Evolutionary conservation across 768 basidiomycete genomes (phyloP).

Genomic region (Exsudoporus frostii): DNA sequence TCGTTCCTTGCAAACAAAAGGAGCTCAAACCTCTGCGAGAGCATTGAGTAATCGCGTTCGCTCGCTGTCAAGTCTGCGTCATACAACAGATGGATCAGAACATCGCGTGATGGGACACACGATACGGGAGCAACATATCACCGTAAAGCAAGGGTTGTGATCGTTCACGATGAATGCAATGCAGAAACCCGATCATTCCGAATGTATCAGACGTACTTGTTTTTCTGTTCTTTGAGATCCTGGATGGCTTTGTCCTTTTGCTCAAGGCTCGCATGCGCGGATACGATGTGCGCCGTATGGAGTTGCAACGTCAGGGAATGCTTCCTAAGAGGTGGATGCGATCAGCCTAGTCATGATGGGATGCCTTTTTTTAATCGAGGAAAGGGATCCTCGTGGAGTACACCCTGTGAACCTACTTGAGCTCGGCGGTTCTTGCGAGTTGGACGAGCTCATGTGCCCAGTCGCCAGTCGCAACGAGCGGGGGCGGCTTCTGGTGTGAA

Average conservation of each 20-base stretch:
- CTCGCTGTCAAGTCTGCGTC: conserved; percentile 69
- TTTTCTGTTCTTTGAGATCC: conserved; percentile 80
- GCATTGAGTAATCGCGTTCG: conserved; percentile 63
- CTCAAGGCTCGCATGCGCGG: conserved; percentile 76
- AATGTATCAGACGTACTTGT: conserved; percentile 52
- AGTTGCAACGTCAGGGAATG: conserved; percentile 81
- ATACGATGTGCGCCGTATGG: conserved; percentile 84
- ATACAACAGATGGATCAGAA: conserved; percentile 12
- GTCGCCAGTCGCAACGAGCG: conserved; percentile 77
- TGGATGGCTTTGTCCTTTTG: conserved; percentile 76
- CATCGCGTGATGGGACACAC: conserved; percentile 2
- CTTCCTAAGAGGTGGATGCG: conserved; percentile 46
- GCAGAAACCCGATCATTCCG: background rate
- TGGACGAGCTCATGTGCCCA: conserved; percentile 88
- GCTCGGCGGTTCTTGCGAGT: conserved; percentile 81
- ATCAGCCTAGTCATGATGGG: conserved; percentile 10
- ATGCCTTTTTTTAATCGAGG: background rate
- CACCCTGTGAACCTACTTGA: conserved; percentile 59
- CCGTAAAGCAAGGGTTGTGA: background rate
- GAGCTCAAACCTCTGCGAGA: conserved; percentile 59
- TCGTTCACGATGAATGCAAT: background rate
- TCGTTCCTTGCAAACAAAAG: conserved; percentile 1
- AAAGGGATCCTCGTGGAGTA: background rate
- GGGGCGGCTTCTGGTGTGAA: conserved; percentile 32
- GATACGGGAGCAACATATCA: background rate